These are phyloP conservation scores for Pezizomycotina sp. DNA, from an alignment of 2,329 filamentous ascomycete species.

Conservation along the genomic window DNA sequence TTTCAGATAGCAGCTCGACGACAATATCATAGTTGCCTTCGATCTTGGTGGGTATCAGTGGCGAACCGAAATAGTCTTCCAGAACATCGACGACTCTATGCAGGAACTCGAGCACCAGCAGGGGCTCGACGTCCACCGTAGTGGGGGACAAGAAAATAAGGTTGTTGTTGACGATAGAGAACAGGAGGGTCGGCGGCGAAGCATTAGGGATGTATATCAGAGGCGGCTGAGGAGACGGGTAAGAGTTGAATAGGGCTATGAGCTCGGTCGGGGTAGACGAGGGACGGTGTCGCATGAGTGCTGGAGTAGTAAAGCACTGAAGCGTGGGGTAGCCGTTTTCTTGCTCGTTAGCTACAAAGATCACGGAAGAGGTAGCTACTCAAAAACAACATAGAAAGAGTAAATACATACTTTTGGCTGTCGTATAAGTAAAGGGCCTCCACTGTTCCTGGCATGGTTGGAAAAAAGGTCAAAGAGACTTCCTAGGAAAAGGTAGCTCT, in stretches of 20 bases:
- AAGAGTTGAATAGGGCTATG: slow-evolving; percentile 71
- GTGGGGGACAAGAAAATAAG: slow-evolving; percentile 71
- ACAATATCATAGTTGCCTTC: slow-evolving; percentile 85
- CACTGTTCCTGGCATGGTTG: slow-evolving; percentile 71
- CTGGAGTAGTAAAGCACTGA: slow-evolving; percentile 66
- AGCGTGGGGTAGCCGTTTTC: slow-evolving; percentile 1
- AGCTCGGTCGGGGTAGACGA: slow-evolving; percentile 60
- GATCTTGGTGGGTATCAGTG: slow-evolving; percentile 69
- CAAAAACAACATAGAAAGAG: slow-evolving; percentile 16
- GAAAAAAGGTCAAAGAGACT: no score
- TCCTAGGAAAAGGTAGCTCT: no score
- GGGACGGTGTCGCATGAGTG: slow-evolving; percentile 54
- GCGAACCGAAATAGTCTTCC: slow-evolving; percentile 84
- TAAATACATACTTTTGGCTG: slow-evolving; percentile 60
- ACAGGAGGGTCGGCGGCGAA: slow-evolving; percentile 72
- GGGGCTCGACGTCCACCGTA: slow-evolving; percentile 73
- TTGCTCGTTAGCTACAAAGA: slow-evolving; percentile 3
- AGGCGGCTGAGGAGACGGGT: slow-evolving; percentile 65
- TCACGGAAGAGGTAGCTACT: no score
- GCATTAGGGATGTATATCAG: slow-evolving; percentile 70
- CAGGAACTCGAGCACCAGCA: slow-evolving; percentile 83
- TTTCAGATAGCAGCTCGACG: slow-evolving; percentile 80
- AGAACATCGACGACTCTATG: slow-evolving; percentile 83
- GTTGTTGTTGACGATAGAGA: slow-evolving; percentile 73
- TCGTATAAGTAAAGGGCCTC: slow-evolving; percentile 96